Percentiles rank a stretch among this genome's conserved stretches.
These are phyloP conservation scores for Rusavskia elegans DNA, from an alignment of 495 filamentous ascomycete genomes.

Conservation along the genomic window DNA sequence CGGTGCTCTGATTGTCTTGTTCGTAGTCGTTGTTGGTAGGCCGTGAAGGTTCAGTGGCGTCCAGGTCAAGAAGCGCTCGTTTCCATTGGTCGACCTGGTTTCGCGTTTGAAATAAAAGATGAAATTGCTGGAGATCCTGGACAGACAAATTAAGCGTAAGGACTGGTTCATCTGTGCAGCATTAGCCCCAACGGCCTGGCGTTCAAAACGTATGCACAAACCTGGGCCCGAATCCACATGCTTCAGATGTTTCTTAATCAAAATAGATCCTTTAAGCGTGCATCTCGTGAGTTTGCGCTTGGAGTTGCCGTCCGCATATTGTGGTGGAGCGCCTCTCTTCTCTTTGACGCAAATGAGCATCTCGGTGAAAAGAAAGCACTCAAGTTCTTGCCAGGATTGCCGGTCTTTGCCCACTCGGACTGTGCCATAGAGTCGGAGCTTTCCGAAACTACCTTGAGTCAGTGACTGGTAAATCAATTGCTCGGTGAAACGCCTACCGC, in stretches of 20 bases:
- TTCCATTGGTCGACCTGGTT: conserved; percentile 85
- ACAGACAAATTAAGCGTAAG: conserved; percentile 87
- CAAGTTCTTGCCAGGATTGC: conserved; percentile 93
- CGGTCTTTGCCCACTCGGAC: conserved; percentile 93
- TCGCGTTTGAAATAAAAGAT: conserved; percentile 76
- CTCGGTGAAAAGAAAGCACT: conserved; percentile 93
- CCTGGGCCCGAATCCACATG: conserved; percentile 57
- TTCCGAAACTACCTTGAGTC: conserved; percentile 56
- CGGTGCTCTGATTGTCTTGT: conserved; percentile 60
- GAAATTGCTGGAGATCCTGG: conserved; percentile 89
- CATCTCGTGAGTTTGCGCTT: conserved; percentile 54
- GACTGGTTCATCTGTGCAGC: conserved; percentile 53
- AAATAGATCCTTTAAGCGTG: conserved; percentile 91
- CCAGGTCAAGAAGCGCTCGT: conserved; percentile 69
- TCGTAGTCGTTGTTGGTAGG: conserved; percentile 60
- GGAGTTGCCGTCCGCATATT: conserved; percentile 35
- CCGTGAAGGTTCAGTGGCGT: conserved; percentile 42
- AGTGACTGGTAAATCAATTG: not conserved
- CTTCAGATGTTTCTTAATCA: conserved; percentile 97
- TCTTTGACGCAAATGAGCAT: conserved; percentile 99
- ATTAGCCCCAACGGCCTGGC: conserved; percentile 3
- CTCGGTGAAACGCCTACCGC: conserved; percentile 34
- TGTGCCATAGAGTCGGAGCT: conserved; percentile 78
- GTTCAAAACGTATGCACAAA: conserved; percentile 3
- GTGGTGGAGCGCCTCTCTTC: conserved; percentile 54